Percentiles rank a stretch among this genome's conserved stretches.
These are phyloP conservation scores for Spongiforma sp. DNA, from an alignment of 1,284 basidiomycete genomes.

Conservation along the genomic window DNA sequence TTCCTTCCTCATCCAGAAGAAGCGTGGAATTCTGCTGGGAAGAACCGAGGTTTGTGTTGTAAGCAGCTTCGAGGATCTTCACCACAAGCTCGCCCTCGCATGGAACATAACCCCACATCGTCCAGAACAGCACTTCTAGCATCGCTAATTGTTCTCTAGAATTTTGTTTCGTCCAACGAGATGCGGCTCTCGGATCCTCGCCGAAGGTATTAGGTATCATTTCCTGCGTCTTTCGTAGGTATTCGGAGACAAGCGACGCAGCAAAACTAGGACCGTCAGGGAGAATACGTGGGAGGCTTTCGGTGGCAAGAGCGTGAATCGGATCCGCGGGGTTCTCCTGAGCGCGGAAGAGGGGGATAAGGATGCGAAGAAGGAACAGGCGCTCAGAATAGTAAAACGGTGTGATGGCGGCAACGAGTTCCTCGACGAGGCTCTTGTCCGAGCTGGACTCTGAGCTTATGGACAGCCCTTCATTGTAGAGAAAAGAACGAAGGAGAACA, in stretches of 20 bases:
- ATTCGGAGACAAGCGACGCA: slow-evolving; percentile 60
- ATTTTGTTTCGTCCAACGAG: slow-evolving; percentile 82
- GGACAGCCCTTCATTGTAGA: slow-evolving; percentile 79
- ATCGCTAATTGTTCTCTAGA: slow-evolving; percentile 79
- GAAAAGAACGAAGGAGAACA: slow-evolving; percentile 73
- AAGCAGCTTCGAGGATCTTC: slow-evolving; percentile 67
- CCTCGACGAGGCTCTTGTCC: slow-evolving; percentile 49
- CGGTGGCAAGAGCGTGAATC: slow-evolving; percentile 57
- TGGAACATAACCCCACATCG: slow-evolving; percentile 79
- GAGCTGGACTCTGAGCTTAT: slow-evolving; percentile 50
- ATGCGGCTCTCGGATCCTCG: slow-evolving; percentile 63
- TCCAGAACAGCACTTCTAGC: slow-evolving; percentile 85
- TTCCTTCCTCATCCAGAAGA: slow-evolving; percentile 81
- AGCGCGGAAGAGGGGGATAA: slow-evolving; percentile 69
- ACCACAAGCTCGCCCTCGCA: slow-evolving; percentile 68
- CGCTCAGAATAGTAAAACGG: slow-evolving; percentile 84
- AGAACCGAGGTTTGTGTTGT: slow-evolving; percentile 69
- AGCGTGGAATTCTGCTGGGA: slow-evolving; percentile 68
- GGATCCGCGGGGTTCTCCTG: slow-evolving; percentile 60
- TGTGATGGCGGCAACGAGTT: slow-evolving; percentile 73
- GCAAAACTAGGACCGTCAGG: slow-evolving; percentile 66
- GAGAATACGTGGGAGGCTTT: slow-evolving; percentile 63
- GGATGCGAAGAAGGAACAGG: slow-evolving; percentile 65
- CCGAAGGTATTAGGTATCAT: slow-evolving; percentile 56
- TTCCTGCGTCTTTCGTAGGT: slow-evolving; percentile 57